A percentile compares a stretch with the other conserved stretches of the same genome.
Evolutionary conservation across 2,329 filamentous ascomycete genomes (phyloP).

Genomic region (Monilinia polystroma): DNA sequence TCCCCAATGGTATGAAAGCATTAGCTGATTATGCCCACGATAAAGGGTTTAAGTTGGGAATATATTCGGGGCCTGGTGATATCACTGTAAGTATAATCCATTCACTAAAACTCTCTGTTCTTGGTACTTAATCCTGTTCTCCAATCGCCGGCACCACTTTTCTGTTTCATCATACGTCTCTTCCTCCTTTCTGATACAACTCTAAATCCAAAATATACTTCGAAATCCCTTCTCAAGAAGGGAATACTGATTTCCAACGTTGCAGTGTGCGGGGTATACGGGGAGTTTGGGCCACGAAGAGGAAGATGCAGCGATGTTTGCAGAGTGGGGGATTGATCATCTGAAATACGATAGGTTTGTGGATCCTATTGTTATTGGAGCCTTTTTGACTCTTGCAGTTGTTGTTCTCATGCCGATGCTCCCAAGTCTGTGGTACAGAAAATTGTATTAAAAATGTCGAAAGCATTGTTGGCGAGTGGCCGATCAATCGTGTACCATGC

Average conservation of each 20-base stretch:
- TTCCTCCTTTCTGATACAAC: no score
- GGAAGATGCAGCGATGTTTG: conserved; percentile 57
- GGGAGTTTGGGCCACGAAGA: conserved; percentile 57
- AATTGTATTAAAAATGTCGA: conserved; percentile 17
- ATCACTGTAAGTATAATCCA: conserved; percentile 3
- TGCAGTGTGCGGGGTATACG: conserved; percentile 36
- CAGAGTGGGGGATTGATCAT: conserved; percentile 59
- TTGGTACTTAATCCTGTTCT: no score
- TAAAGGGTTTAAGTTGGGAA: conserved; percentile 55
- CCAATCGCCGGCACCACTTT: no score
- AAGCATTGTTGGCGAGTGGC: conserved; percentile 38
- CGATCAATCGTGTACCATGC: conserved; percentile 52
- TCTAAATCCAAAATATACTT: no score
- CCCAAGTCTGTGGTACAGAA: not conserved
- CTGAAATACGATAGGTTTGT: conserved; percentile 55
- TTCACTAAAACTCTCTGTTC: no score
- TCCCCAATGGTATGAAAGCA: conserved; percentile 10
- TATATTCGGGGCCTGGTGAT: conserved; percentile 57
- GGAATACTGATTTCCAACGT: no score
- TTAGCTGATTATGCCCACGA: conserved; percentile 14
- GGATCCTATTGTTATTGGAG: no score
- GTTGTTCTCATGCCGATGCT: conserved; percentile 10
- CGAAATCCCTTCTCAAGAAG: no score
- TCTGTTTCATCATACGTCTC: no score
- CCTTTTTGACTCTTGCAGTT: not conserved